Percentiles rank a stretch among this genome's conserved stretches.
phyloP scores from a whole-genome alignment of 2,329 filamentous ascomycete species.

The Talaromyces albobiverticillius region DNA sequence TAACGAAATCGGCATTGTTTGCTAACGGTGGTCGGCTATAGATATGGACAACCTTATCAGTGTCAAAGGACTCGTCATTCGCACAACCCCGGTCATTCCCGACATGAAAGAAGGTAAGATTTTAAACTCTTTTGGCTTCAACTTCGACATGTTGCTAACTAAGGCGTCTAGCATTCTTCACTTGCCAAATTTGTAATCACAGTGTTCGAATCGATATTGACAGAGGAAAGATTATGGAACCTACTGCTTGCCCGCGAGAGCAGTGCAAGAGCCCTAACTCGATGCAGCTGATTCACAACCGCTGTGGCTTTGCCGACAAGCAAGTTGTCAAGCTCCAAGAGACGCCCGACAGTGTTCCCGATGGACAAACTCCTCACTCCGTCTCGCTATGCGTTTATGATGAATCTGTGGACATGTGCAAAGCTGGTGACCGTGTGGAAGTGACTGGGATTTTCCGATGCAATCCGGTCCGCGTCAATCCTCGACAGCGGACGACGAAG shows the following conservation, averaged over 20 bases:
- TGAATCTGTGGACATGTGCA: conserved; percentile 95
- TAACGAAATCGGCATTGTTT: not conserved
- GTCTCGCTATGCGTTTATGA: conserved; percentile 96
- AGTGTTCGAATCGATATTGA: conserved; percentile 89
- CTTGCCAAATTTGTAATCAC: conserved; percentile 89
- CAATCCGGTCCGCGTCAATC: conserved; percentile 90
- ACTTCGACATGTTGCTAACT: conserved; percentile 12
- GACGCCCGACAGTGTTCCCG: conserved; percentile 89
- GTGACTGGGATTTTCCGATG: conserved; percentile 97
- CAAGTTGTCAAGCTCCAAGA: conserved; percentile 98
- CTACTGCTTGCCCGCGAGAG: conserved; percentile 79
- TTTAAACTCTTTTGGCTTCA: not conserved
- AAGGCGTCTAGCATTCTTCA: conserved; percentile 73
- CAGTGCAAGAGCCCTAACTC: conserved; percentile 85
- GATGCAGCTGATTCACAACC: conserved; percentile 97
- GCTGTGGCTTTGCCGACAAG: conserved; percentile 92
- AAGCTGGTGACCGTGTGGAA: conserved; percentile 92
- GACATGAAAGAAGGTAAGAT: conserved; percentile 83
- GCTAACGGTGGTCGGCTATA: conserved; percentile 21
- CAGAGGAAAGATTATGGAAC: conserved; percentile 92
- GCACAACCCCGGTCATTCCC: conserved; percentile 91
- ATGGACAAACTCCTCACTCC: conserved; percentile 95
- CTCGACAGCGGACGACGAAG: conserved; percentile 87
- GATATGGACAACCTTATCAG: conserved; percentile 96
- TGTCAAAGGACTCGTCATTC: conserved; percentile 93